These are phyloP conservation scores for Durusdinium trenchii DNA, from an alignment of 73 alveolate species.

Conservation along the genomic window DNA sequence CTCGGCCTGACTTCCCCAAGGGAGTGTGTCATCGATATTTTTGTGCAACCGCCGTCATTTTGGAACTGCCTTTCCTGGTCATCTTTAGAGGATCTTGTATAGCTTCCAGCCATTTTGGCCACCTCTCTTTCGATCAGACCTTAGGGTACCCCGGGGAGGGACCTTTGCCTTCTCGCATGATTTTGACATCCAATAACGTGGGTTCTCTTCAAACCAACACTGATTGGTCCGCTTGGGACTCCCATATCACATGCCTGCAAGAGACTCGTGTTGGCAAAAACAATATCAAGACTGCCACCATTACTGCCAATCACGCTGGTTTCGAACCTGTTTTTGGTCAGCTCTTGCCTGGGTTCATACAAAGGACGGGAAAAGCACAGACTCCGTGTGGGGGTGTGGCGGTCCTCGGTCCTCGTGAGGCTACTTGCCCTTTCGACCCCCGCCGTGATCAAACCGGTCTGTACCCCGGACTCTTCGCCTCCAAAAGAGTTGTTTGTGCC, in stretches of 20 bases:
- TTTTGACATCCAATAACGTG: background rate
- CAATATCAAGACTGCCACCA: background rate
- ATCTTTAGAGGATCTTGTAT: background rate
- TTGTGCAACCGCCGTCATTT: too few species aligned
- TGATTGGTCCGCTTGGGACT: background rate
- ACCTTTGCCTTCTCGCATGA: too few species aligned
- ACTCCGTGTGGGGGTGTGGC: background rate
- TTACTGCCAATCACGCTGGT: background rate
- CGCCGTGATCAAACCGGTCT: background rate
- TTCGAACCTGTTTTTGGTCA: background rate
- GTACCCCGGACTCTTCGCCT: background rate
- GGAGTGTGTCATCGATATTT: too few species aligned
- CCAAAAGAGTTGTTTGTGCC: background rate
- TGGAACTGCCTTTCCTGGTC: too few species aligned
- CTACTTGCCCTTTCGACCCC: background rate
- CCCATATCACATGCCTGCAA: background rate
- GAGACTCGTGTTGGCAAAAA: background rate
- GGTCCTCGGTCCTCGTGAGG: background rate
- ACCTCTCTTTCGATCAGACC: background rate
- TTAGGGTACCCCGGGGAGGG: constrained; percentile 1
- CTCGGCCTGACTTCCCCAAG: too few species aligned
- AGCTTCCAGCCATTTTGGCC: background rate
- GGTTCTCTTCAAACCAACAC: background rate
- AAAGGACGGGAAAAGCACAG: background rate
- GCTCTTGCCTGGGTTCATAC: background rate